Conservation (phyloP, 768 basidiomycete genomes). For the Termitomyces bulborhizus region DNA sequence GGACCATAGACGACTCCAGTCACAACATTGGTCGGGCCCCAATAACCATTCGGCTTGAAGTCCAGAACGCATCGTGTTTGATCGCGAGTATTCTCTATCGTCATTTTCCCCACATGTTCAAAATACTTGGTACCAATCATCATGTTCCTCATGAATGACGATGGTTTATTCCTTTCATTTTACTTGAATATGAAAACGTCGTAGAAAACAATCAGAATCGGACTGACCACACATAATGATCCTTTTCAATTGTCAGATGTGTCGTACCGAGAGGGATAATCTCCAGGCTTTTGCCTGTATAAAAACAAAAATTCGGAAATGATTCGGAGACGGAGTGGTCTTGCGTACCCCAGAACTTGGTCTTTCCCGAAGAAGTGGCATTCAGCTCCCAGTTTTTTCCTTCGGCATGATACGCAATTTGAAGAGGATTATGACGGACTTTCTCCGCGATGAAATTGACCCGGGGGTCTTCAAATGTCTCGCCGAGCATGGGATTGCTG, state of each 20-base stretch:
- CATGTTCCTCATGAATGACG: slow-evolving; percentile 83
- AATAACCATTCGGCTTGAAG: slow-evolving; percentile 83
- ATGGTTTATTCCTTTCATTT: slow-evolving; percentile 68
- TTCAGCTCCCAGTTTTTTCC: slow-evolving; percentile 71
- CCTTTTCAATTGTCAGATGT: slow-evolving; percentile 58
- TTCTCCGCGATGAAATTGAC: slow-evolving; percentile 86
- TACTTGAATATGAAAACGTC: not conserved
- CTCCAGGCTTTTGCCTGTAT: slow-evolving; percentile 80
- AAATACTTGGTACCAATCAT: slow-evolving; percentile 90
- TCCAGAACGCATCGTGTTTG: slow-evolving; percentile 63
- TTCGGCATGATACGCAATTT: slow-evolving; percentile 83
- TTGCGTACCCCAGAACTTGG: slow-evolving; percentile 83
- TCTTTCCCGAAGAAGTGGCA: slow-evolving; percentile 76
- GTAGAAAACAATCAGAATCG: not conserved
- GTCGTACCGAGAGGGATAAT: slow-evolving; percentile 75
- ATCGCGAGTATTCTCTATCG: slow-evolving; percentile 55
- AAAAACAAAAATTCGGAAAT: slow-evolving; percentile 12
- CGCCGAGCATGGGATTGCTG: slow-evolving; percentile 84
- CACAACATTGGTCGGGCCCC: slow-evolving; percentile 73
- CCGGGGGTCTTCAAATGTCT: slow-evolving; percentile 80
- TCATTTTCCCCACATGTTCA: slow-evolving; percentile 79
- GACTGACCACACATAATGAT: slow-evolving; percentile 66
- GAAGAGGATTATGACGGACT: slow-evolving; percentile 77
- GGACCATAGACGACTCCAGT: slow-evolving; percentile 51
- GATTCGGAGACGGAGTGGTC: slow-evolving; percentile 4